These are phyloP conservation scores for Backusella liffmaniae DNA, from an alignment of 192 early-diverging fungal genomes.

Conservation along the genomic window DNA sequence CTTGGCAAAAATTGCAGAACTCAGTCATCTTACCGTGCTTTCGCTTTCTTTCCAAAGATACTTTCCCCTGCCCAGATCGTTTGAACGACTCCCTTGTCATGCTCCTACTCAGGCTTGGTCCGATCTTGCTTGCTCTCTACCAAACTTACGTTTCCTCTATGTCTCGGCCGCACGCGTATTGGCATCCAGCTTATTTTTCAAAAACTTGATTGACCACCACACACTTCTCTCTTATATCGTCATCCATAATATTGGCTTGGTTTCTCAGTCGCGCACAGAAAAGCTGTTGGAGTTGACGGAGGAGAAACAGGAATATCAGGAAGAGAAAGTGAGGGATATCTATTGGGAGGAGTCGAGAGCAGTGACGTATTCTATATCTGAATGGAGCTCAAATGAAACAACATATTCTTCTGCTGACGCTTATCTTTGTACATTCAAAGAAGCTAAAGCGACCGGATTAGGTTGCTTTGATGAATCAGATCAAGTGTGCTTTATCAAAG, in stretches of 20 bases:
- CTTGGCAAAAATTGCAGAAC: slow-evolving; percentile 3
- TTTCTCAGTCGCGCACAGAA: background rate
- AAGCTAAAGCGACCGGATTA: slow-evolving; percentile 23
- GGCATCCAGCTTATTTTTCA: background rate
- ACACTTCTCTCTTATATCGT: slow-evolving; percentile 18
- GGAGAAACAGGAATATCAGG: background rate
- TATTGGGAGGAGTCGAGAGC: slow-evolving; percentile 7
- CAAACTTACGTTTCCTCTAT: slow-evolving; percentile 16
- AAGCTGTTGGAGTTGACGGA: background rate
- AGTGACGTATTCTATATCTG: background rate
- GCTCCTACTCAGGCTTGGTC: slow-evolving; percentile 21
- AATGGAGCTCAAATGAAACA: background rate
- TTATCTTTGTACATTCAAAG: slow-evolving; percentile 19
- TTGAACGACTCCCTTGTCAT: slow-evolving; percentile 24
- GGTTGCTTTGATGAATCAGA: slow-evolving; percentile 27
- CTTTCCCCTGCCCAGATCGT: slow-evolving; percentile 7
- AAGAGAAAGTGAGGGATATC: background rate
- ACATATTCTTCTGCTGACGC: background rate
- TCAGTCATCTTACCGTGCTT: slow-evolving; percentile 14
- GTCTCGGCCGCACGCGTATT: slow-evolving; percentile 22
- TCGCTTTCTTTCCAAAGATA: slow-evolving; percentile 31
- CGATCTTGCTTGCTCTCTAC: slow-evolving; percentile 8
- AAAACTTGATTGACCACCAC: slow-evolving; percentile 11
- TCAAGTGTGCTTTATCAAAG: slow-evolving; percentile 37
- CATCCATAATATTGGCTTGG: slow-evolving; percentile 28